A percentile compares a stretch with the other conserved stretches of the same genome.
phyloP scores from a whole-genome alignment of 768 basidiomycete species.

The Kwoniella bestiolae region DNA sequence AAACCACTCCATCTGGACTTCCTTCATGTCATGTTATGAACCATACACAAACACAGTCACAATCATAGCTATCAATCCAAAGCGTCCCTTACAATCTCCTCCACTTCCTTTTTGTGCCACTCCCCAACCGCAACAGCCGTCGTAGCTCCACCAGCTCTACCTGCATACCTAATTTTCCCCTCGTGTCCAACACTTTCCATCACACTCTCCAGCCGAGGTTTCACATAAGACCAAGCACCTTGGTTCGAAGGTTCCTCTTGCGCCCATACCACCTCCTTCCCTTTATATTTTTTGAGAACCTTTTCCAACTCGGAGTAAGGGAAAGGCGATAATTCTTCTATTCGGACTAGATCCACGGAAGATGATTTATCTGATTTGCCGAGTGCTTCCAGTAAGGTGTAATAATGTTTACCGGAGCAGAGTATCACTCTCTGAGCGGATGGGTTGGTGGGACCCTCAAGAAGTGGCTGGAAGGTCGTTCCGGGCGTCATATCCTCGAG shows the following conservation, averaged over 20 bases:
- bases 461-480: constrained; percentile 70
- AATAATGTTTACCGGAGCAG: constrained; percentile 83
- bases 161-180: constrained; percentile 64
- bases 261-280: constrained; percentile 65
- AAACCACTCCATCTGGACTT: not conserved
- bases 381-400: constrained; percentile 64
- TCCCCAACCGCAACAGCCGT: constrained; percentile 77
- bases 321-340: constrained; percentile 88
- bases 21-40: not conserved
- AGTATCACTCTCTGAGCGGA: constrained; percentile 70
- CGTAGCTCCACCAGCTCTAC: constrained; percentile 72
- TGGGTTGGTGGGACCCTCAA: constrained; percentile 54
- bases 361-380: constrained; percentile 56
- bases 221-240: constrained; percentile 75
- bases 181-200: constrained; percentile 59
- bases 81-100: constrained; percentile 62
- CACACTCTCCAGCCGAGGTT: constrained; percentile 64
- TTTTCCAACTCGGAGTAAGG: constrained; percentile 67
- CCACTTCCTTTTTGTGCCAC: constrained; percentile 70
- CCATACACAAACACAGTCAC: not conserved
- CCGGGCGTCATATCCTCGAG: constrained; percentile 67
- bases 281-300: constrained; percentile 62
- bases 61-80: constrained; percentile 7
- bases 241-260: constrained; percentile 92
- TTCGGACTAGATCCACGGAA: constrained; percentile 70